Conservation (phyloP, 345 rosid species). For the Salix caprea region DNA sequence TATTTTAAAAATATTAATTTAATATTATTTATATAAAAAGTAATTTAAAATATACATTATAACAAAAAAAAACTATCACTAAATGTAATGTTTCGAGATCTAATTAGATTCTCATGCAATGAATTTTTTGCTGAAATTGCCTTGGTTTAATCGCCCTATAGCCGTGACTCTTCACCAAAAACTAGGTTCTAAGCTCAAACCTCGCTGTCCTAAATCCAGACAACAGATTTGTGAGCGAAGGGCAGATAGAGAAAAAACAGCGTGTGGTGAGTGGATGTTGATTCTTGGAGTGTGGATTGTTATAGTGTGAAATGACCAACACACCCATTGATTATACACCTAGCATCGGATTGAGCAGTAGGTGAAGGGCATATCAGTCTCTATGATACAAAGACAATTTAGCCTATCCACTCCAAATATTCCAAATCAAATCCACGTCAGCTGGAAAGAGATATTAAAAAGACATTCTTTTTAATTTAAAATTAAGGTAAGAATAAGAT, state of each 20-base stretch:
- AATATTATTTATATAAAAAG: too few relatives aligned
- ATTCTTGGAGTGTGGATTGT: background rate
- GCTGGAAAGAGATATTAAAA: background rate
- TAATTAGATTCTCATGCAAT: background rate
- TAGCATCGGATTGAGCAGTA: background rate
- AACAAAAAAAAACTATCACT: too few relatives aligned
- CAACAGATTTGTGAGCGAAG: background rate
- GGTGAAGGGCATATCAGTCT: slow-evolving; percentile 1
- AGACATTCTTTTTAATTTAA: too few relatives aligned
- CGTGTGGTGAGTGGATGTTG: background rate
- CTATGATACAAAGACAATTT: background rate
- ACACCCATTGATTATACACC: background rate
- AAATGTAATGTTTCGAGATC: background rate
- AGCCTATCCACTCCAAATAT: slow-evolving; percentile 9
- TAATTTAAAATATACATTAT: too few relatives aligned
- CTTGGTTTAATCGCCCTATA: background rate
- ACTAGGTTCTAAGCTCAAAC: background rate
- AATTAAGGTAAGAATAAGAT: background rate
- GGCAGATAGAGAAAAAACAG: background rate
- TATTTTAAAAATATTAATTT: too few relatives aligned
- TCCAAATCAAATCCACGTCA: slow-evolving; percentile 21
- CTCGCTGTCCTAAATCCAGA: background rate
- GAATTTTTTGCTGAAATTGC: background rate
- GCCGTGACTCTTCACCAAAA: background rate
- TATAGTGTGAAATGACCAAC: background rate